Percentiles rank a stretch among this genome's conserved stretches.
Conservation (phyloP, 2,329 filamentous ascomycete species). For the Ophiostoma novo-ulmi region DNA sequence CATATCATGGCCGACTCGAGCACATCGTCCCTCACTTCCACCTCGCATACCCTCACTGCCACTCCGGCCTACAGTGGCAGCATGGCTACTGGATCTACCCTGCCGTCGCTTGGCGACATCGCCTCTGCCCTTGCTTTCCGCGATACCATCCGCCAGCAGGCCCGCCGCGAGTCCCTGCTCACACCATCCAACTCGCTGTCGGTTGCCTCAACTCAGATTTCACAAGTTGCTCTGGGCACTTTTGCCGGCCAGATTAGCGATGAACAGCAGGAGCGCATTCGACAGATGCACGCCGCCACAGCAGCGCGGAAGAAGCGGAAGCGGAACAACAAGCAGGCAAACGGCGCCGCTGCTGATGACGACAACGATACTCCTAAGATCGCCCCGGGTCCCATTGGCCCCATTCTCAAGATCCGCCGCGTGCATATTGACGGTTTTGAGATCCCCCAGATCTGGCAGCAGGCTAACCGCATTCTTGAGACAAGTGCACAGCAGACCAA, state of each 20-base stretch:
- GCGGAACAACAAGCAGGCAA: constrained; percentile 36
- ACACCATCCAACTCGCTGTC: constrained; percentile 64
- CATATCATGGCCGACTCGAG: constrained; percentile 38
- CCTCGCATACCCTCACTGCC: constrained; percentile 51
- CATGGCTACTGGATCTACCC: constrained; percentile 32
- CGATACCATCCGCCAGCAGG: constrained; percentile 53
- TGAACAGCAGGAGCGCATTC: constrained; percentile 63
- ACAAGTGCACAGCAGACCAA: constrained; percentile 48
- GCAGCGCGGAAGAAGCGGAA: constrained; percentile 68
- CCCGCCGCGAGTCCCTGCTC: constrained; percentile 69
- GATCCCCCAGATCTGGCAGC: constrained; percentile 87
- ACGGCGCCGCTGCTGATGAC: background rate
- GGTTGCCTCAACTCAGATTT: constrained; percentile 63
- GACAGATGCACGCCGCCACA: constrained; percentile 40
- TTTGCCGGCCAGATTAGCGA: constrained; percentile 70
- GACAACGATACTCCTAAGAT: constrained; percentile 48
- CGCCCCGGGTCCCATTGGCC: constrained; percentile 65
- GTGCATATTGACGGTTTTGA: constrained; percentile 84
- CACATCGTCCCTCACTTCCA: constrained; percentile 57
- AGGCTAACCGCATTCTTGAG: constrained; percentile 74
- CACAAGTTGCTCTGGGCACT: constrained; percentile 75
- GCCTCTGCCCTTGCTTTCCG: constrained; percentile 48
- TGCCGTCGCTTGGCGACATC: constrained; percentile 27
- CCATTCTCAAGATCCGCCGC: constrained; percentile 69
- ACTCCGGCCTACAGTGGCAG: constrained; percentile 15